Evolutionary conservation across 805 yeast genomes (phyloP), one percentile per base, ranked within the genome.

Genomic region (Wickerhamomyces silvicola): DNA sequence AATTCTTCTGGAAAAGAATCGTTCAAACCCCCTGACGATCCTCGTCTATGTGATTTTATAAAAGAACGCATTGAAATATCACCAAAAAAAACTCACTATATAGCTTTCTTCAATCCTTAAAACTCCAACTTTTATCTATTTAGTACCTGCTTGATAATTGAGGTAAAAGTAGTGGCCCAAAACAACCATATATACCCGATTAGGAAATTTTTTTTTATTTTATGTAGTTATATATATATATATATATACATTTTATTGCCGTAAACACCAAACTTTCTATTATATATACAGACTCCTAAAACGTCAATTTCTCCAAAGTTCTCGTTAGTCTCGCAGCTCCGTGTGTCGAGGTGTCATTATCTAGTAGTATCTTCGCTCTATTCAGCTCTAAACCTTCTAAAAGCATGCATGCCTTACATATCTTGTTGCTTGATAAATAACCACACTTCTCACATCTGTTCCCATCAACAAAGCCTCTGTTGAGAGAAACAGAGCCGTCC

Each of bases 351-450:
- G 52, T 43, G 34, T 75, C 74, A 24, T 57, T 62, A 5, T 76
- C 87, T 4, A 87, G 48, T 2, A 57, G 38, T 3, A 83, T 49
- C 53, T 78, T 76, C 0, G 96, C 82, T 42, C 92, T 68, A 41
- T 72, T 77, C 32, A 72, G 65, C 46, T 88, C 92, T 34, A 92
- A 67, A 0, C 96, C 96, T 38, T 84, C 88, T 30, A 92, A 59
- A 18, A 92, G 61, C 33, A 82, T 72, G 57, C 98, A 92, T 1
- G 98, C 98, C 59, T 92, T 92, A 60, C 98, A 92, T 6, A 87
- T 72, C 48, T 62, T 70, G 54, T 92, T 92, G 42, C 88, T 81
- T 0, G 97, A 85, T 23, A 92, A 60, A 52, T 90, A 92, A 0
- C 97, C 96, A 62, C 98, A 92, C 39, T 77, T 78, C 41, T 78